Evolutionary conservation across 768 basidiomycete species (phyloP).

Genomic region (Boletus subcaerulescens): DNA sequence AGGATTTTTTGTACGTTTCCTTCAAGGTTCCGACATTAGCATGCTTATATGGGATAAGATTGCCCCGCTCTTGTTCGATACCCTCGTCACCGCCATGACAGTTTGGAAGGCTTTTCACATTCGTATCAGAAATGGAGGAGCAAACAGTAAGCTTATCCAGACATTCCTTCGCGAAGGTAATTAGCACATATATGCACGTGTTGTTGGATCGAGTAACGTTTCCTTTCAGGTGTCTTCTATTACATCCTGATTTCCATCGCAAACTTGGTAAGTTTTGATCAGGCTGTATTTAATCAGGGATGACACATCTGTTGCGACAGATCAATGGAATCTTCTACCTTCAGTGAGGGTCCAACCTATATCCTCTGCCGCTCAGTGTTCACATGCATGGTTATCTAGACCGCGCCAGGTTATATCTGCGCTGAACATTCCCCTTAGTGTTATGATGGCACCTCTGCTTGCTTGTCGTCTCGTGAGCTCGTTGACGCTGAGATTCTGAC

Average conservation of each 20-base stretch:
- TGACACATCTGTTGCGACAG: constrained; percentile 22
- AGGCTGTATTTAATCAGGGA: background rate
- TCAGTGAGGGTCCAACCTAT: constrained; percentile 49
- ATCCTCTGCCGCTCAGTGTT: background rate
- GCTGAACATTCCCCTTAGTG: constrained; percentile 79
- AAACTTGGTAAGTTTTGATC: constrained; percentile 50
- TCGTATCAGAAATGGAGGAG: constrained; percentile 68
- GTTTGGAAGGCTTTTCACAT: constrained; percentile 77
- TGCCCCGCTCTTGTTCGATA: constrained; percentile 78
- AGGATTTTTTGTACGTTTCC: constrained; percentile 57
- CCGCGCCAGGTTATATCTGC: constrained; percentile 81
- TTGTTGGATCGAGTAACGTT: background rate
- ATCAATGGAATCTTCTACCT: constrained; percentile 85
- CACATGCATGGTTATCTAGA: constrained; percentile 36
- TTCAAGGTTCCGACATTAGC: background rate
- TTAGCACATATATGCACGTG: constrained; percentile 8
- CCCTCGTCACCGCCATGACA: constrained; percentile 77
- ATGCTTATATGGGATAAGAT: constrained; percentile 45
- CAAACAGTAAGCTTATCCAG: constrained; percentile 76
- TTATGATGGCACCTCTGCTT: constrained; percentile 78
- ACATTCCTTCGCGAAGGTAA: constrained; percentile 80
- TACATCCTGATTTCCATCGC: constrained; percentile 85
- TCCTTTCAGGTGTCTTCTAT: constrained; percentile 63
- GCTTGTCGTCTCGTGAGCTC: constrained; percentile 68
- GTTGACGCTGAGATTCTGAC: background rate